Evolutionary conservation across 768 basidiomycete species (phyloP).

Genomic region (Atractiella rhizophila): DNA sequence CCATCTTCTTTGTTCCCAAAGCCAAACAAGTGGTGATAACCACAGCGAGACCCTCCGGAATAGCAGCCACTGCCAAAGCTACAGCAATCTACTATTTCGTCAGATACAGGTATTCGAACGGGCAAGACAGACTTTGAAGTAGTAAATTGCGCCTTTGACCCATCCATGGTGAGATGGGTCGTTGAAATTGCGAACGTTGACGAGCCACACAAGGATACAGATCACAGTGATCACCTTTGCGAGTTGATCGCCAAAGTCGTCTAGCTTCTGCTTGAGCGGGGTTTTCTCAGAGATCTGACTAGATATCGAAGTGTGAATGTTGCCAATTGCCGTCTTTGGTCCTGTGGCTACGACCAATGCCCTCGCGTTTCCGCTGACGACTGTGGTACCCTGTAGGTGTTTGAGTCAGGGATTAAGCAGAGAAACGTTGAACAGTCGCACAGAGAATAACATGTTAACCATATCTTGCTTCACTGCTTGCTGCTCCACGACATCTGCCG

Average conservation of each 20-base stretch:
- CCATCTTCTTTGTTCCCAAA: slow-evolving; percentile 96
- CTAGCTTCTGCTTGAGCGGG: slow-evolving; percentile 82
- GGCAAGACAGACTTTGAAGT: slow-evolving; percentile 39
- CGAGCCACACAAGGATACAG: slow-evolving; percentile 89
- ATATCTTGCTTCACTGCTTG: slow-evolving; percentile 92
- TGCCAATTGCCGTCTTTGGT: slow-evolving; percentile 66
- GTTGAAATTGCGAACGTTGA: slow-evolving; percentile 87
- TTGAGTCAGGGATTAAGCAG: background rate
- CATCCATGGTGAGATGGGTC: slow-evolving; percentile 77
- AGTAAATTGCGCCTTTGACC: slow-evolving; percentile 85
- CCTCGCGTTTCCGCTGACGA: slow-evolving; percentile 71
- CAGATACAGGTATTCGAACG: background rate
- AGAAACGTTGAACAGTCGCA: no score
- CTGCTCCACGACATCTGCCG: slow-evolving; percentile 39
- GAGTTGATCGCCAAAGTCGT: slow-evolving; percentile 92
- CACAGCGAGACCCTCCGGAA: slow-evolving; percentile 92
- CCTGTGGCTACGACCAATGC: slow-evolving; percentile 78
- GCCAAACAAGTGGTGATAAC: slow-evolving; percentile 94
- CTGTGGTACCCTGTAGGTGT: slow-evolving; percentile 52
- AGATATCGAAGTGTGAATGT: slow-evolving; percentile 89
- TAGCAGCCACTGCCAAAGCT: slow-evolving; percentile 92
- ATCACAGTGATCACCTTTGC: slow-evolving; percentile 95
- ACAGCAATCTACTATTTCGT: slow-evolving; percentile 42
- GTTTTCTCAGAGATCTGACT: slow-evolving; percentile 87
- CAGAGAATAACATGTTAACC: slow-evolving; percentile 86